These are phyloP conservation scores for Fulvia fulva DNA, from an alignment of 2,329 filamentous ascomycete species.

Conservation along the genomic window DNA sequence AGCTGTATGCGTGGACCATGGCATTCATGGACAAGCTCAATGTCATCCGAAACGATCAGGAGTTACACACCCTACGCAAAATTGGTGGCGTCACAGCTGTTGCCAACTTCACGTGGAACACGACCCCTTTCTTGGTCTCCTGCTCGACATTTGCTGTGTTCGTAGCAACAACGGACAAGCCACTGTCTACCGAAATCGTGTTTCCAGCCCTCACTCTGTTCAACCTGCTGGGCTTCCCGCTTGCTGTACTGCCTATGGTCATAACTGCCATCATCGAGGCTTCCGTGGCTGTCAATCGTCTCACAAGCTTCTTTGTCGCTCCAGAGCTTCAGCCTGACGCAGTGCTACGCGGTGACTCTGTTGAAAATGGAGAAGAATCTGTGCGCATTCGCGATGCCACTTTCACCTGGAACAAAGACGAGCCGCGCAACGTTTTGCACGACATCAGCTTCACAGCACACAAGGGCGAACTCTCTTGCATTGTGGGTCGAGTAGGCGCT, in stretches of 20 bases:
- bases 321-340: constrained; percentile 89
- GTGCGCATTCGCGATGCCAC: constrained; percentile 77
- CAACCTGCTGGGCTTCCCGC: constrained; percentile 91
- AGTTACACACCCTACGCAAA: constrained; percentile 90
- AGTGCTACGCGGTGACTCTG: constrained; percentile 63
- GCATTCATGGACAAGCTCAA: constrained; percentile 98
- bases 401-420: constrained; percentile 92
- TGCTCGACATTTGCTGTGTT: constrained; percentile 96
- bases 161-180: constrained; percentile 74
- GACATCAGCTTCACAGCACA: constrained; percentile 84
- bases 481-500: constrained; percentile 89
- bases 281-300: constrained; percentile 80
- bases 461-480: constrained; percentile 88
- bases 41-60: constrained; percentile 90
- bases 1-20: constrained; percentile 94
- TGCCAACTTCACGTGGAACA: constrained; percentile 97
- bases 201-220: constrained; percentile 92
- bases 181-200: constrained; percentile 89
- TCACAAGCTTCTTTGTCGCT: constrained; percentile 78
- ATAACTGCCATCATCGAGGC: constrained; percentile 96
- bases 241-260: constrained; percentile 93
- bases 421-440: constrained; percentile 63
- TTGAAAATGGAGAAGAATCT: constrained; percentile 77
- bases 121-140: constrained; percentile 93
- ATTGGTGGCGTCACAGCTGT: constrained; percentile 92